A percentile compares a stretch with the other conserved stretches of the same genome.
phyloP scores from a whole-genome alignment of 164 flowering plant species.

The Sextonia rubra region DNA sequence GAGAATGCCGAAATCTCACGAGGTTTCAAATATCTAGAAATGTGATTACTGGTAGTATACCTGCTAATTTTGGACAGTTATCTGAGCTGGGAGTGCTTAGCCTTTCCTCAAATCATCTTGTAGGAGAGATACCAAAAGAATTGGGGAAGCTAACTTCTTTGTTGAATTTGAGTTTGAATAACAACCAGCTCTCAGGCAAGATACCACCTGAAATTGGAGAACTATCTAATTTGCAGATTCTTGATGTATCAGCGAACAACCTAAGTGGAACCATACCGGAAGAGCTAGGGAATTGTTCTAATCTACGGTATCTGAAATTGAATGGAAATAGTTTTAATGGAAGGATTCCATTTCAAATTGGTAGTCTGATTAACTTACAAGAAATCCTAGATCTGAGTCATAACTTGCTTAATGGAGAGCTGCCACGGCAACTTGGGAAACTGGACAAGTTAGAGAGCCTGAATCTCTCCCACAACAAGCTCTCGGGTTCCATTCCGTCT shows the following conservation, averaged over 20 bases:
- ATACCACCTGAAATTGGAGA: constrained; percentile 3
- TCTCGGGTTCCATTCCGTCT: constrained; percentile 3
- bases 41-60: not conserved
- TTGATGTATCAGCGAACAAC: not conserved
- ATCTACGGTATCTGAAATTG: not conserved
- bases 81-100: constrained; percentile 1
- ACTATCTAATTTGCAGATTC: not conserved
- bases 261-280: not conserved
- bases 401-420: not conserved
- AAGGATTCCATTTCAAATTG: constrained; percentile 8
- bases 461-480: constrained; percentile 11
- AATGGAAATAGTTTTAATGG: constrained; percentile 2
- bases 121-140: constrained; percentile 6
- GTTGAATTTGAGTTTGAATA: not conserved
- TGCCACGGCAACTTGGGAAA: constrained; percentile 2
- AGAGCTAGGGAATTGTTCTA: not conserved
- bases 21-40: not conserved
- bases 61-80: not conserved
- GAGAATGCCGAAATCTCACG: not conserved
- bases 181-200: not conserved
- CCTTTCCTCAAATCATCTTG: constrained; percentile 1
- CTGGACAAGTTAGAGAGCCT: not conserved
- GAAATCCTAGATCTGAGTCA: not conserved
- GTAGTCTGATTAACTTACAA: not conserved
- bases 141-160: not conserved